Conservation (phyloP, 345 rosid genomes). For the Iberis pinnata region DNA sequence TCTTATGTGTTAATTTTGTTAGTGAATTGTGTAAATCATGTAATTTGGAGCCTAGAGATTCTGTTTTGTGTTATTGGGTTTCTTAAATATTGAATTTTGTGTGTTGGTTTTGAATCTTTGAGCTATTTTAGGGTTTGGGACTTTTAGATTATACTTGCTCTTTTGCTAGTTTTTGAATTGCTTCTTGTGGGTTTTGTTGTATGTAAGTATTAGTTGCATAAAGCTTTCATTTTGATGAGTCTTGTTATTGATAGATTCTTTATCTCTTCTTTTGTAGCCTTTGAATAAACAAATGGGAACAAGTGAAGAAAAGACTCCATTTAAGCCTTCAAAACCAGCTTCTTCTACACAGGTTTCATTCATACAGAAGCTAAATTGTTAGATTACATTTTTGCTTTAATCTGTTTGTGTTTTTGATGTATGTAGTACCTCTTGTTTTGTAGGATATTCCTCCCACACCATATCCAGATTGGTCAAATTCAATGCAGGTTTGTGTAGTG, state of each 20-base stretch:
- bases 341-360: constrained; percentile 59
- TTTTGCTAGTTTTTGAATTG: not conserved
- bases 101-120: no score
- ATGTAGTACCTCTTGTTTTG: not conserved
- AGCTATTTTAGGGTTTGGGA: no score
- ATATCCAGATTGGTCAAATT: constrained; percentile 76
- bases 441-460: constrained; percentile 73
- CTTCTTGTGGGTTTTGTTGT: no score
- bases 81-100: no score
- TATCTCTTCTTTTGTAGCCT: constrained; percentile 3
- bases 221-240: not conserved
- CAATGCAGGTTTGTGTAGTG: constrained; percentile 65
- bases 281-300: constrained; percentile 41
- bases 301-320: constrained; percentile 60
- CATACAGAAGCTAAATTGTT: not conserved
- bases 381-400: not conserved
- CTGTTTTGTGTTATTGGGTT: not conserved
- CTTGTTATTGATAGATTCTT: constrained; percentile 1
- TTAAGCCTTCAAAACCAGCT: constrained; percentile 66
- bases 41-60: not conserved
- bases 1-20: not conserved
- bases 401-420: not conserved
- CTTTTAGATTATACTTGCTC: no score
- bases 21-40: not conserved
- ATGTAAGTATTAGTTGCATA: no score